phyloP scores from a whole-genome alignment of 441 rosid genomes.

The Brassica balearica region DNA sequence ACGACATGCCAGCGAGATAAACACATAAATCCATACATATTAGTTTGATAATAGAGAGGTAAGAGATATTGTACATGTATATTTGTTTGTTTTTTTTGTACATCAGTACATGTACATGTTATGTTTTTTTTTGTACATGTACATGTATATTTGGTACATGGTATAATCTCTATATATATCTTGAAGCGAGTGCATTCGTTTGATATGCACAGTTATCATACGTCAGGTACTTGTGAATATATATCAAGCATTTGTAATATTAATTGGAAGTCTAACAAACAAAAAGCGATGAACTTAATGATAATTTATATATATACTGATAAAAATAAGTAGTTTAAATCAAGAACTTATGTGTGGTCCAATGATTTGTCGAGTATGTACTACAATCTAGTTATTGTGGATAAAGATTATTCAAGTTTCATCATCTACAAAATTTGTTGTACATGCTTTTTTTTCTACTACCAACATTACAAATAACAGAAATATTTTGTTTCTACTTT shows the following conservation, averaged over 20 bases:
- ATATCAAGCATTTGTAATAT: not conserved
- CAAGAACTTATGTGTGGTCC: not conserved
- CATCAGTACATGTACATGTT: no score
- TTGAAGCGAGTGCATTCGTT: slow-evolving; percentile 4
- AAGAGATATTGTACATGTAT: not conserved
- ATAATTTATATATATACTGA: not conserved
- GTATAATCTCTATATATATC: not conserved
- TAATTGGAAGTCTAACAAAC: not conserved
- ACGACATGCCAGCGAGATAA: slow-evolving; percentile 24
- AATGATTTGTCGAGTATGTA: not conserved
- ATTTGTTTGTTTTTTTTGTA: not conserved
- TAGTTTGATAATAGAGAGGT: not conserved
- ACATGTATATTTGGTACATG: slow-evolving; percentile 3
- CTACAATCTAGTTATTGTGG: not conserved
- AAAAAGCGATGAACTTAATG: not conserved
- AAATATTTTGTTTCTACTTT: not conserved
- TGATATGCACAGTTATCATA: slow-evolving; percentile 15
- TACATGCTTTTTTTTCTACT: not conserved
- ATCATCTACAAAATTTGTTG: not conserved
- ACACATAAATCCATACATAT: slow-evolving; percentile 23
- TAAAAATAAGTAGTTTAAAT: not conserved
- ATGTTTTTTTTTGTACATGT: no score
- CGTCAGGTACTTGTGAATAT: slow-evolving; percentile 2
- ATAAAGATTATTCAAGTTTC: not conserved
- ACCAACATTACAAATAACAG: not conserved